Conservation (phyloP, 2,329 filamentous ascomycete genomes). For the Didymella sp. region DNA sequence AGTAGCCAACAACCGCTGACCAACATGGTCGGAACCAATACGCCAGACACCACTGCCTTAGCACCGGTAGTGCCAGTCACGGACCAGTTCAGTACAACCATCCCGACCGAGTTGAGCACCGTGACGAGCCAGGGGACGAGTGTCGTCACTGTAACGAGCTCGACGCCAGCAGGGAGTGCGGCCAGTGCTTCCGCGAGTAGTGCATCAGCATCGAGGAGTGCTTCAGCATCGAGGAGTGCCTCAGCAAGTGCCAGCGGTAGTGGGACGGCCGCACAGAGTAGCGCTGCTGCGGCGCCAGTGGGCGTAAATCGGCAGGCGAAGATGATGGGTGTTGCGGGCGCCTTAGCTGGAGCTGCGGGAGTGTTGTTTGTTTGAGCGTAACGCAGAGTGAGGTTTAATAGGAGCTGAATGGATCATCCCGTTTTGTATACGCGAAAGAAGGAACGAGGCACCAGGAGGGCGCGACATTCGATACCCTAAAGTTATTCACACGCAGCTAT, state of each 20-base stretch:
- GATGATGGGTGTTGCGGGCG: slow-evolving; percentile 28
- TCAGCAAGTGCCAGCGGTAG: slow-evolving; percentile 3
- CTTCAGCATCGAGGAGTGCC: neutral
- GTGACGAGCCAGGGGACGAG: neutral
- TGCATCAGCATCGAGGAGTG: slow-evolving; percentile 2
- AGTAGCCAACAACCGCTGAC: slow-evolving; percentile 12
- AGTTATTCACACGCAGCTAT: neutral
- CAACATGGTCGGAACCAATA: slow-evolving; percentile 4
- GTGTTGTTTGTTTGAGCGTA: slow-evolving; percentile 23
- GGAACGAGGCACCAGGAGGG: no score
- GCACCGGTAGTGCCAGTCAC: neutral
- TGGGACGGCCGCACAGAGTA: slow-evolving; percentile 6
- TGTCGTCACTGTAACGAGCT: neutral
- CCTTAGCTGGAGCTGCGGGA: slow-evolving; percentile 28
- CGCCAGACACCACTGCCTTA: slow-evolving; percentile 1
- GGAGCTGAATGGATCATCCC: no score
- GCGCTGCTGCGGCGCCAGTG: slow-evolving; percentile 15
- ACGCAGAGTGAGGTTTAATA: no score
- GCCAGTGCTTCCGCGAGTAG: slow-evolving; percentile 8
- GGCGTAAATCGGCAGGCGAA: slow-evolving; percentile 4
- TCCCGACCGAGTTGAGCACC: slow-evolving; percentile 10
- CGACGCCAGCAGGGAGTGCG: neutral
- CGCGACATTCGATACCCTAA: no score
- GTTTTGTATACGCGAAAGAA: no score
- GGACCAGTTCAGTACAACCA: slow-evolving; percentile 4